Conservation (phyloP, 2,329 filamentous ascomycete species). For the Exophiala sp. region DNA sequence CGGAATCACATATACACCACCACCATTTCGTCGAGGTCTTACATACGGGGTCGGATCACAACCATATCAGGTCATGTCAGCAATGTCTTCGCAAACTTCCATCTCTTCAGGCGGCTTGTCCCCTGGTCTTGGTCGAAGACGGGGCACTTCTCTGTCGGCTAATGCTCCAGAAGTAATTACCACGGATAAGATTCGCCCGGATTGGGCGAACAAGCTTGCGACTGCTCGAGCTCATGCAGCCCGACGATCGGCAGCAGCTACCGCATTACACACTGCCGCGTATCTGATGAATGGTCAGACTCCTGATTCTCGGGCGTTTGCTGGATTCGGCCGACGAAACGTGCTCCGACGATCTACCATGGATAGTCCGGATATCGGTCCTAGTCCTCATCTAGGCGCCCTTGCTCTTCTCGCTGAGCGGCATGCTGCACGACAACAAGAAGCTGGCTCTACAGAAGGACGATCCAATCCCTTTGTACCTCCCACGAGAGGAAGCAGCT, state of each 20-base stretch:
- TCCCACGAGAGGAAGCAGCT: conserved; percentile 48
- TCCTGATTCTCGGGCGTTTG: conserved; percentile 50
- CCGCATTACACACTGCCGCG: conserved; percentile 88
- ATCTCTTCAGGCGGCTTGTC: conserved; percentile 57
- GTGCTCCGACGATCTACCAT: conserved; percentile 43
- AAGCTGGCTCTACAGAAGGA: conserved; percentile 37
- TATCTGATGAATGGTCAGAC: conserved; percentile 64
- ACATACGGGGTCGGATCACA: conserved; percentile 58
- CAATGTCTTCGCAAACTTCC: conserved; percentile 84
- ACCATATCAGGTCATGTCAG: conserved; percentile 56
- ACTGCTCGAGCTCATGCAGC: conserved; percentile 81
- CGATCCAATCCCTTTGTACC: conserved; percentile 32
- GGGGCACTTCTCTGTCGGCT: conserved; percentile 71
- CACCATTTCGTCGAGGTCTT: conserved; percentile 81
- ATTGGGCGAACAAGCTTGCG: conserved; percentile 88
- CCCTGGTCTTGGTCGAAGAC: conserved; percentile 46
- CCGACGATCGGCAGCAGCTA: conserved; percentile 84
- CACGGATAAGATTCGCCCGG: conserved; percentile 85
- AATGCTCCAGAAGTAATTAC: conserved; percentile 83
- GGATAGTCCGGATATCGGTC: conserved; percentile 34
- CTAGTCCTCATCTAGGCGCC: conserved; percentile 39
- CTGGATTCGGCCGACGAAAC: conserved; percentile 57
- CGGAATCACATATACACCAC: conserved; percentile 89
- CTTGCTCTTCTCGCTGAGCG: conserved; percentile 48
- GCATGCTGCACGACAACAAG: conserved; percentile 34